Percentiles rank a stretch among this genome's conserved stretches.
Evolutionary conservation across 2,329 filamentous ascomycete species (phyloP).

Genomic region (Fusarium oligoseptatum): DNA sequence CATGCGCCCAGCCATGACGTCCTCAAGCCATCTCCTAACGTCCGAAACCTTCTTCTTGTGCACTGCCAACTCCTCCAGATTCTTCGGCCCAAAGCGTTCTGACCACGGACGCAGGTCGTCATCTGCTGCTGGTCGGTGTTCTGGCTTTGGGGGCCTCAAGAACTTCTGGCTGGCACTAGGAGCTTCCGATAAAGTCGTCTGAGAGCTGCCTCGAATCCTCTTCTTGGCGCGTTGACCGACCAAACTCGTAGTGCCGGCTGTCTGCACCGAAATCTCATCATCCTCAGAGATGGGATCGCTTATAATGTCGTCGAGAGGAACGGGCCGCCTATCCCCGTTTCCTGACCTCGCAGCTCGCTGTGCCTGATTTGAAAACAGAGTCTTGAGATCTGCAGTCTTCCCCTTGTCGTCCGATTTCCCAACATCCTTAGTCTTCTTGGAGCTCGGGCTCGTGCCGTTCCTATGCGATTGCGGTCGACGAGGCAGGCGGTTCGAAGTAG

Average conservation of each 20-base stretch:
- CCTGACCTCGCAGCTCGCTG: conserved; percentile 59
- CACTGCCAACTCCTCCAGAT: conserved; percentile 87
- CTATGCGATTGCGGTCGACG: conserved; percentile 47
- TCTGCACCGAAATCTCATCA: conserved; percentile 67
- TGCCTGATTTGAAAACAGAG: conserved; percentile 73
- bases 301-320: conserved; percentile 62
- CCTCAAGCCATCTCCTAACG: conserved; percentile 85
- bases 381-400: conserved; percentile 68
- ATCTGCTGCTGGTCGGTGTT: conserved; percentile 48
- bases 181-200: conserved; percentile 36
- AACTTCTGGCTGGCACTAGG: conserved; percentile 65
- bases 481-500: conserved; percentile 37
- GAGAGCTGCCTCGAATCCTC: conserved; percentile 58
- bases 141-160: conserved; percentile 57
- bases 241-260: conserved; percentile 64
- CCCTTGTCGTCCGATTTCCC: conserved; percentile 63
- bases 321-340: conserved; percentile 45
- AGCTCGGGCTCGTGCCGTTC: conserved; percentile 50
- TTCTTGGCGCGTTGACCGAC: conserved; percentile 70
- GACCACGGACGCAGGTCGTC: conserved; percentile 84
- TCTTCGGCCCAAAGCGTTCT: conserved; percentile 82
- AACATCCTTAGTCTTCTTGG: conserved; percentile 56
- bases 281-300: conserved; percentile 73
- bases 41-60: conserved; percentile 95
- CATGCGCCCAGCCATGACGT: conserved; percentile 75